Base-by-base conservation (phyloP, 768 basidiomycete species). In the Lactifluus piperatus region DNA sequence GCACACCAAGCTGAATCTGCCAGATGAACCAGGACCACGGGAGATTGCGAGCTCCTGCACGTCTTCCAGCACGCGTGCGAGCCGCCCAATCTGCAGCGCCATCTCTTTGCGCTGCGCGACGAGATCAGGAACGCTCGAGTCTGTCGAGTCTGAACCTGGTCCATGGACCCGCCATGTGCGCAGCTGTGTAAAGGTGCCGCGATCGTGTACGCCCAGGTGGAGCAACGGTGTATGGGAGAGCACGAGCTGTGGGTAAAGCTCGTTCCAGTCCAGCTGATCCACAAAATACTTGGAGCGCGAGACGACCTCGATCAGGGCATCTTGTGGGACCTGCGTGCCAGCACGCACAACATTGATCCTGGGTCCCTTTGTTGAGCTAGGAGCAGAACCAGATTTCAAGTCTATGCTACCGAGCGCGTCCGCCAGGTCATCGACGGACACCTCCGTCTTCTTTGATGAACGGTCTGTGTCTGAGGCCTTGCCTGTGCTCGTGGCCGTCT, bases 141-240 rank as follows among this genome's bases (percentile, higher is more conserved):
- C 14, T 4, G 57, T 20, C 18, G 24, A 65, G 49, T 57, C 63
- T 2, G 18, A 6, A n/a, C 11, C 37, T 3, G 27, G 29, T 2
- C 5, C 24, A 4, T 63, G 68, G 32, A 74, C 56, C 26, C 69
- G 66, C 55, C 71, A 66, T 68, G 84, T 84, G 51, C 76, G 71
- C 7, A 85, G 71, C 10, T 71, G 68, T 4, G 67, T 64, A 68
- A 89, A 88, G 1, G 41, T 70, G 1, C 87, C 87, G 3, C 74
- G 68, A 14, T 72, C 66, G 67, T 89, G 86, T 43, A 78, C 71
- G 0, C 79, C 86, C 54, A 86, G 71, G 66, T 80, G 83, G 58
- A 83, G 76, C 64, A 81, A 77, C 2, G 77, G 71, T 0, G 84
- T 88, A 66, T 84, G 83, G 6, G 88, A 86, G 55, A 90, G 77